Evolutionary conservation across 2,329 filamentous ascomycete genomes (phyloP).

Genomic region (Ceratocystis papillata): DNA sequence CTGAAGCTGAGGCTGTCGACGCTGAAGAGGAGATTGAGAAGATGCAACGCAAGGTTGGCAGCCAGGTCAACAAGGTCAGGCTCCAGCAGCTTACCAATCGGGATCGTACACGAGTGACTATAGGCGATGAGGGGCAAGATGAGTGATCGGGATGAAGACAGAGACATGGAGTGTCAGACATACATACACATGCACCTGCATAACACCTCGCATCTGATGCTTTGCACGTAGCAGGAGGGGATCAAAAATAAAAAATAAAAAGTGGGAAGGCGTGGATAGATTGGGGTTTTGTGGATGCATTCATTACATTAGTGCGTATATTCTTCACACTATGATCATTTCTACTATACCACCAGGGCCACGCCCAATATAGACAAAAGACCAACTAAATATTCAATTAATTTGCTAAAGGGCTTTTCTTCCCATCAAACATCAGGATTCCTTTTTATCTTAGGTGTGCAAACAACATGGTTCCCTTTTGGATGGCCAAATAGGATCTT

Average conservation of each 20-base stretch:
- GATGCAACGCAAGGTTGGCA: conserved; percentile 91
- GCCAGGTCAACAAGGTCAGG: conserved; percentile 81
- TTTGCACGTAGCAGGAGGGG: too few relatives aligned
- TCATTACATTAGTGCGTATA: background rate
- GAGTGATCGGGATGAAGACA: conserved; percentile 29
- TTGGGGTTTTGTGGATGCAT: background rate
- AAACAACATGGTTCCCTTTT: background rate
- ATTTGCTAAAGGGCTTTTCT: background rate
- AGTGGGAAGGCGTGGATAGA: too few relatives aligned
- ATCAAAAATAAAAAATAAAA: too few relatives aligned
- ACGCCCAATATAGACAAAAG: background rate
- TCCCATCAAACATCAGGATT: background rate
- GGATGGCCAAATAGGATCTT: background rate
- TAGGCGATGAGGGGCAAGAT: conserved; percentile 59
- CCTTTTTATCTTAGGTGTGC: background rate
- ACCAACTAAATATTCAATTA: background rate
- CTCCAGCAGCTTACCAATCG: conserved; percentile 76
- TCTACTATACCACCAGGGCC: background rate
- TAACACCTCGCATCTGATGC: background rate
- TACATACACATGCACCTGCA: background rate
- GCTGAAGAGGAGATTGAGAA: conserved; percentile 92
- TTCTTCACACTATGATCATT: background rate
- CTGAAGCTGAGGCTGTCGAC: conserved; percentile 76
- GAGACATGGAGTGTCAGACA: background rate
- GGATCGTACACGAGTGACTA: conserved; percentile 79